Conservation (phyloP, 768 basidiomycete species). For the Pleurotus ostreatus region DNA sequence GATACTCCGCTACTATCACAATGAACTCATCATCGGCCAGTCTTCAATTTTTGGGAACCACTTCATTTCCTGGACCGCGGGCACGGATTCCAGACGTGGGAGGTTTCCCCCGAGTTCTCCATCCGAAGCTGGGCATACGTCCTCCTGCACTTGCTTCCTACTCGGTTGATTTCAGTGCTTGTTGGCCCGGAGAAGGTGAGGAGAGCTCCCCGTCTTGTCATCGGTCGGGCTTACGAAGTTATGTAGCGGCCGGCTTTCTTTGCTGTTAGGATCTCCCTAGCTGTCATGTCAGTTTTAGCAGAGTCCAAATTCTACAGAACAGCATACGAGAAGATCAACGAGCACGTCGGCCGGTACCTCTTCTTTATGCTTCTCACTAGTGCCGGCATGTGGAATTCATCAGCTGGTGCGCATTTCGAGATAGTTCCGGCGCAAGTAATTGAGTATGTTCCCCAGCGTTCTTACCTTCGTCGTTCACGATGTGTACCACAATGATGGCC, state of each 20-base stretch:
- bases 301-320: conserved; percentile 83
- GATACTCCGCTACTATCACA: background rate
- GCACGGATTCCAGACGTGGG: conserved; percentile 97
- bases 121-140: conserved; percentile 96
- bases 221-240: conserved; percentile 11
- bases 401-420: conserved; percentile 53
- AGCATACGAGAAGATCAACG: conserved; percentile 78
- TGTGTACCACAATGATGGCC: conserved; percentile 84
- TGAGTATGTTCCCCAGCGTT: conserved; percentile 54
- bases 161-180: conserved; percentile 48
- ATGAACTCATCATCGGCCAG: conserved; percentile 35
- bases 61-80: conserved; percentile 87
- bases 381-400: conserved; percentile 94
- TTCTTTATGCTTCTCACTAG: conserved; percentile 83
- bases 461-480: conserved; percentile 91
- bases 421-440: background rate
- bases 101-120: conserved; percentile 86
- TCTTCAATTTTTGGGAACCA: conserved; percentile 99
- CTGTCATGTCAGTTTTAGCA: conserved; percentile 63
- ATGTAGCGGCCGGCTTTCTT: conserved; percentile 85
- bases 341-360: conserved; percentile 89
- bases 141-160: conserved; percentile 69
- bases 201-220: background rate
- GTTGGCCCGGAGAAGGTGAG: conserved; percentile 70
- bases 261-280: conserved; percentile 76